Percentiles rank a stretch among this genome's conserved stretches.
Conservation (phyloP, 2,329 filamentous ascomycete genomes). For the Bimuria novae-zelandiae region DNA sequence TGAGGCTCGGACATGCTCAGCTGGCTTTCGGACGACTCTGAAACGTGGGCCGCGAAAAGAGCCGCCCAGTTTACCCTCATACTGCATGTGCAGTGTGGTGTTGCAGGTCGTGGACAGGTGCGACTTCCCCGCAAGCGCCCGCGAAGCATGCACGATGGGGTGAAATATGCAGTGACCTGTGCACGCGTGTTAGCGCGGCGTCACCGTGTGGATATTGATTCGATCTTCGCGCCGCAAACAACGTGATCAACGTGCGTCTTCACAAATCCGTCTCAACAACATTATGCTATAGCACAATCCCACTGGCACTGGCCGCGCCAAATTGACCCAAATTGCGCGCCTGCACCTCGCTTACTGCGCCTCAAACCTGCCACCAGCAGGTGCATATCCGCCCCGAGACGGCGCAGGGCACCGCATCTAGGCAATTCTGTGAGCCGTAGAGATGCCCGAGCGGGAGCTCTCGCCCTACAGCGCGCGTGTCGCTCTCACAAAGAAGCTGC, state of each 20-base stretch:
- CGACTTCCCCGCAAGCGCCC: neutral
- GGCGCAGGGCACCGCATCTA: neutral
- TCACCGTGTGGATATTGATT: neutral
- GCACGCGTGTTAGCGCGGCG: neutral
- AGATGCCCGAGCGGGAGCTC: conserved; percentile 27
- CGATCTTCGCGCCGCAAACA: conserved; percentile 6
- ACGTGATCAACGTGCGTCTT: conserved; percentile 12
- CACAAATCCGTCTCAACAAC: neutral
- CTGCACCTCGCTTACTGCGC: neutral
- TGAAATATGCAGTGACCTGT: neutral
- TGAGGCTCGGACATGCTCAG: neutral
- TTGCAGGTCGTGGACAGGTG: neutral
- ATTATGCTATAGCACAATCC: neutral
- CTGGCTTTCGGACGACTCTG: neutral
- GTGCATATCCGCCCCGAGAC: neutral
- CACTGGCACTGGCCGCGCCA: neutral
- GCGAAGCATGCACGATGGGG: neutral
- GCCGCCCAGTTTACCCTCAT: neutral
- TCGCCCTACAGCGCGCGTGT: conserved; percentile 40
- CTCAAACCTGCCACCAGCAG: conserved; percentile 3
- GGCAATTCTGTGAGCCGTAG: neutral
- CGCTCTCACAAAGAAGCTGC: conserved; percentile 34
- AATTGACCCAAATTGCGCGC: neutral
- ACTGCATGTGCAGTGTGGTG: neutral
- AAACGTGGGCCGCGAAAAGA: conserved; percentile 5